Base-by-base conservation (phyloP, 805 yeast species). In the Candida ponderosae region DNA sequence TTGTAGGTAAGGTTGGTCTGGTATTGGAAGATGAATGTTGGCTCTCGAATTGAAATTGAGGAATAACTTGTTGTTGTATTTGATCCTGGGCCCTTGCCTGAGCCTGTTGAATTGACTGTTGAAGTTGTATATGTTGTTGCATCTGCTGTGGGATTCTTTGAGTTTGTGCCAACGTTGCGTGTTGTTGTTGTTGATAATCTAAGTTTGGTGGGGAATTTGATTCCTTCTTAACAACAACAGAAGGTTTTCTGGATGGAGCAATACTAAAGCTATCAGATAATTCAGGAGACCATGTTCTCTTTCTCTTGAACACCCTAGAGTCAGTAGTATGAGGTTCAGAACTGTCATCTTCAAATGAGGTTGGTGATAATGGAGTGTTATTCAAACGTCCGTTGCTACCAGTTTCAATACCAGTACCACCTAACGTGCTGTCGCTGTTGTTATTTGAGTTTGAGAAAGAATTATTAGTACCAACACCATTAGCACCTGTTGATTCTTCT, bases 281-380 rank as follows among this genome's bases (percentile, higher is more conserved):
- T 20, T 53, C 57, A 29, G 57, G 57, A 11, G 60, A 55, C 54
- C 57, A 51, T 14, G 69, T 48, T 54, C 71, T 70, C 50, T 72
- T 72, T 34, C 77, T 61, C 51, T 72, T 72, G 35, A 59, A 54
- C 1, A 65, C 63, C 40, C 77, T 60, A n/a, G 54, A 48, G 35
- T 46, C 59, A 18, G 56, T 45, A 11, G 67, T 65, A 36, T 64
- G 67, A 7, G 74, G 65, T 38, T 76, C 81, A 0, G 79, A 70
- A 5, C 72, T 67, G 16, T 76, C 76, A 38, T 76, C 81, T 45
- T 76, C 81, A 44, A 76, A 62, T 3, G 81, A 75, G 30, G 77
- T 70, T 26, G 83, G 82, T 0, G 82, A 76, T n/a, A 74, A 62
- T 31, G 79, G 65, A 24, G 52, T 52, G 19, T 41, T 48, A 17